These are phyloP conservation scores for Irpex sp. DNA, from an alignment of 1,284 basidiomycete genomes.

Conservation along the genomic window DNA sequence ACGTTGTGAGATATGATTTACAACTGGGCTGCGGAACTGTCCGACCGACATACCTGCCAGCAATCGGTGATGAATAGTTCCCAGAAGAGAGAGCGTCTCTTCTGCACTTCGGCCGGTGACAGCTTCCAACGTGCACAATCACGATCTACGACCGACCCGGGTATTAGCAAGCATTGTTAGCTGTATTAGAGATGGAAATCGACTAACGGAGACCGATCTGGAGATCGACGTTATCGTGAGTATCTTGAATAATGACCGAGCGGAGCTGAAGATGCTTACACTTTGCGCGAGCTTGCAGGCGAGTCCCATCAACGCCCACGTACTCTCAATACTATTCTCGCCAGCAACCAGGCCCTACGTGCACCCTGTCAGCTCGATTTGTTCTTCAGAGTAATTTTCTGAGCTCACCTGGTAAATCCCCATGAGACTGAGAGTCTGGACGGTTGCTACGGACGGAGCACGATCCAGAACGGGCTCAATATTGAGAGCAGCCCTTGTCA, in stretches of 20 bases:
- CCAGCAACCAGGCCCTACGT: conserved; percentile 28
- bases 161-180: neutral
- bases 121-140: conserved; percentile 40
- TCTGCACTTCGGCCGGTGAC: conserved; percentile 34
- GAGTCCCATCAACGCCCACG: conserved; percentile 32
- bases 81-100: conserved; percentile 43
- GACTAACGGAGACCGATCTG: conserved; percentile 30
- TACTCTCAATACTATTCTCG: conserved; percentile 34
- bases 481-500: conserved; percentile 58
- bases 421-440: conserved; percentile 64
- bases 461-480: conserved; percentile 64
- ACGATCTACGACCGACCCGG: conserved; percentile 29
- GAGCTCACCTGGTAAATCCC: conserved; percentile 56
- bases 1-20: neutral
- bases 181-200: neutral
- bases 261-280: conserved; percentile 21
- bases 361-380: too few species aligned
- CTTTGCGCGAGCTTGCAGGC: conserved; percentile 32
- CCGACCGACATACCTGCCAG: conserved; percentile 27
- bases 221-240: neutral
- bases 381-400: conserved; percentile 11
- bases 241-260: neutral
- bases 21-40: neutral
- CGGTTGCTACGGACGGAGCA: conserved; percentile 62
- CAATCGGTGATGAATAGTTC: conserved; percentile 39